Evolutionary conservation across 2,329 filamentous ascomycete species (phyloP), one percentile per base, ranked within the genome.

Genomic region (Boeremia exigua): DNA sequence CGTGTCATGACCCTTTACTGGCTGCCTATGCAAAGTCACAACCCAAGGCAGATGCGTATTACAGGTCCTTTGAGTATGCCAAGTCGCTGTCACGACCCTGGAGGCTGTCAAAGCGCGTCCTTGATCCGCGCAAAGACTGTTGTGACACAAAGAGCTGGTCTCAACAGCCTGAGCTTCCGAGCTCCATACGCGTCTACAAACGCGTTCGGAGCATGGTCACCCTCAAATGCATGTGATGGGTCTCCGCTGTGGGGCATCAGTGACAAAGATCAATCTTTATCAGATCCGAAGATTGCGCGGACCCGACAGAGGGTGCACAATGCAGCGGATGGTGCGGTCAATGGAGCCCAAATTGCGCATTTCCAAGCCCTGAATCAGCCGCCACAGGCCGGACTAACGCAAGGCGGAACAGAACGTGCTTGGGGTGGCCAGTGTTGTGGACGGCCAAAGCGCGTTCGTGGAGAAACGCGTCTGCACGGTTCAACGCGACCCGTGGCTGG

Each of bases 281-380:
- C 67, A 52, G 67, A 69, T 69, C 65, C 57, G 53, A 59, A 48
- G 55, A 57, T 59, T 50, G 56, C 48, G 50, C 34, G 42, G 50
- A 44, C 54, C 55, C 50, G 58, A 30, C 64, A 58, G 52, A 14
- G 7, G 36, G 58, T 49, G 62, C 58, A 53, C 59, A 60, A 59
- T 61, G 62, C 58, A 45, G 53, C 50, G 50, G 43, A 51, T 56
- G 42, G 29, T 50, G 59, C 47, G 62, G 61, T 48, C 60, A 58
- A 55, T 61, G 61, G 47, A 48, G 53, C 50, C 50, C 34, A 50
- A 49, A 53, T 44, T 46, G 48, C 59, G 64, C 59, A 66, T 66
- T 73, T 68, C 62, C 65, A 72, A 72, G 67, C 61, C 60, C 43
- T 66, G 54, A 65, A 63, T 68, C 64, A 71, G 69, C 66, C 69